These are phyloP conservation scores for Aurifilum marmelostoma DNA, from an alignment of 2,329 filamentous ascomycete species.

Conservation along the genomic window DNA sequence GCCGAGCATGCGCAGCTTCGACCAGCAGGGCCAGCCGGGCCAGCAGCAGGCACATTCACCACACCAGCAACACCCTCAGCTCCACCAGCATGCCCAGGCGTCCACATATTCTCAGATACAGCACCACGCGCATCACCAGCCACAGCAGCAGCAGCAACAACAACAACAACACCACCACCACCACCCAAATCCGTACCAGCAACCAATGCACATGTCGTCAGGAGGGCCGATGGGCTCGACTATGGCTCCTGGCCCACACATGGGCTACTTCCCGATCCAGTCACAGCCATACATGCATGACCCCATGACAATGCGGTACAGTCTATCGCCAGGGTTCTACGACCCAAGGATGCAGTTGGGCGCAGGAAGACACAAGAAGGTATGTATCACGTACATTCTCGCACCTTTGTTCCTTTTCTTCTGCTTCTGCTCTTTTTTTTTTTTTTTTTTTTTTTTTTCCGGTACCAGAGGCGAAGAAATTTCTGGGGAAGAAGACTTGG, in stretches of 20 bases:
- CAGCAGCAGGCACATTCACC: constrained; percentile 30
- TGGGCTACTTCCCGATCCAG: constrained; percentile 50
- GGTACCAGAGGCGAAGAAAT: neutral
- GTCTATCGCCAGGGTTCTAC: constrained; percentile 46
- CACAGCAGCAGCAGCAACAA: constrained; percentile 12
- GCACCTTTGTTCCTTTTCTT: constrained; percentile 12
- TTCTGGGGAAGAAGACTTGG: neutral
- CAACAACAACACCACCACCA: constrained; percentile 29
- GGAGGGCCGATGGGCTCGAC: constrained; percentile 43
- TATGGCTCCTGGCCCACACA: constrained; percentile 42
- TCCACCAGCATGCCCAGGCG: constrained; percentile 22
- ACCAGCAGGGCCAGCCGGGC: constrained; percentile 30
- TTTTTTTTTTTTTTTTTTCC: neutral
- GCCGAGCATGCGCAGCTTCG: constrained; percentile 36
- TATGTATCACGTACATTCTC: constrained; percentile 38
- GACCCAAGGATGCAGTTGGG: constrained; percentile 53
- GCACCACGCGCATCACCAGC: constrained; percentile 32
- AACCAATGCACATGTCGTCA: constrained; percentile 35
- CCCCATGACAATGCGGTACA: constrained; percentile 50
- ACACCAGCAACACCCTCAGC: constrained; percentile 27
- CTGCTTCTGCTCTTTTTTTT: neutral
- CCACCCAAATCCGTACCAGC: constrained; percentile 28
- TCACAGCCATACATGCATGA: constrained; percentile 48
- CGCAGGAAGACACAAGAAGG: constrained; percentile 60
- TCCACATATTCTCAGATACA: constrained; percentile 29